phyloP scores from a whole-genome alignment of 2,329 filamentous ascomycete genomes.

The Myriosclerotinia curreyana region DNA sequence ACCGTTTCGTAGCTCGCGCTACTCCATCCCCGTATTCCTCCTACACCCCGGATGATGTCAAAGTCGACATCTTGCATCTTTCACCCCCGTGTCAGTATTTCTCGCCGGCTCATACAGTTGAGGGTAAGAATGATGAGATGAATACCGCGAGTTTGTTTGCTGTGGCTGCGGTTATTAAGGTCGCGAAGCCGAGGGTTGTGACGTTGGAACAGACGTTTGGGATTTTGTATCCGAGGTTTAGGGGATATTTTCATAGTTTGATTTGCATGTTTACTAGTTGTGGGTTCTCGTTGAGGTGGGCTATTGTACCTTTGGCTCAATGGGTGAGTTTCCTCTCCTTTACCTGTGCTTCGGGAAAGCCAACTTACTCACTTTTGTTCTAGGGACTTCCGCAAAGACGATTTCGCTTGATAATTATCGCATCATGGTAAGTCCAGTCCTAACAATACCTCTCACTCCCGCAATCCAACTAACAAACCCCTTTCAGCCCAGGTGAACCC shows the following conservation, averaged over 20 bases:
- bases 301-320: slow-evolving; percentile 51
- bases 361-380: not conserved
- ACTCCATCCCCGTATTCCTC: slow-evolving; percentile 14
- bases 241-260: slow-evolving; percentile 55
- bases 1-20: slow-evolving; percentile 47
- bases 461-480: slow-evolving; percentile 9
- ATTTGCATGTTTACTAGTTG: slow-evolving; percentile 61
- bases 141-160: slow-evolving; percentile 62
- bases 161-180: slow-evolving; percentile 54
- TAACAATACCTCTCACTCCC: not conserved
- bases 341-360: not conserved
- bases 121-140: slow-evolving; percentile 57
- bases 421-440: slow-evolving; percentile 42
- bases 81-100: slow-evolving; percentile 77
- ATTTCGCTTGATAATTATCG: slow-evolving; percentile 54
- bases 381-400: slow-evolving; percentile 33
- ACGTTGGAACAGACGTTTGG: slow-evolving; percentile 80
- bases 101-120: slow-evolving; percentile 66
- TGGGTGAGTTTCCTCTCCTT: slow-evolving; percentile 40
- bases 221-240: slow-evolving; percentile 53
- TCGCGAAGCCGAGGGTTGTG: slow-evolving; percentile 61
- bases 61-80: slow-evolving; percentile 68
- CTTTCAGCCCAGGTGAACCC: slow-evolving; percentile 61
- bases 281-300: slow-evolving; percentile 71
- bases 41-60: slow-evolving; percentile 34